A percentile compares a stretch with the other conserved stretches of the same genome.
These are phyloP conservation scores for Periconia digitata DNA, from an alignment of 2,329 filamentous ascomycete species.

Conservation along the genomic window DNA sequence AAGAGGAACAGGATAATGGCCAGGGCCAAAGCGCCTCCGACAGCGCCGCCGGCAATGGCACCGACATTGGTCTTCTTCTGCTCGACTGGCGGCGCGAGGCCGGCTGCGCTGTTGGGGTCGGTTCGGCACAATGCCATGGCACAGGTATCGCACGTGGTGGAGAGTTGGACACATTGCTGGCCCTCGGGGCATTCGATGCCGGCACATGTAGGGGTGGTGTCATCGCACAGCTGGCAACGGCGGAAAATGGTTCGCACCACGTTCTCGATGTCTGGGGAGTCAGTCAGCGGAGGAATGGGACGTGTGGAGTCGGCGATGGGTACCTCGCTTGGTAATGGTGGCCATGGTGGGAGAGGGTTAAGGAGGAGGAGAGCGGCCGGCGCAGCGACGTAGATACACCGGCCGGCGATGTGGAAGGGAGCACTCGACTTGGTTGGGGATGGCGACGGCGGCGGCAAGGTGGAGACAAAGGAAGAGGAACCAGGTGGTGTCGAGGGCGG, in stretches of 20 bases:
- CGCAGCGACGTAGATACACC: slow-evolving; percentile 8
- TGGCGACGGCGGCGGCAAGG: slow-evolving; percentile 4
- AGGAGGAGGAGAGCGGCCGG: slow-evolving; percentile 2
- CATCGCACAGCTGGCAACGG: slow-evolving; percentile 62
- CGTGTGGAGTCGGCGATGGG: background rate
- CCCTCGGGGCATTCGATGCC: slow-evolving; percentile 51
- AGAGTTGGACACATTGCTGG: slow-evolving; percentile 62
- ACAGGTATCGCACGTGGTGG: slow-evolving; percentile 62
- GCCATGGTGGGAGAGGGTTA: slow-evolving; percentile 13
- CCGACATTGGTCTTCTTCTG: slow-evolving; percentile 67
- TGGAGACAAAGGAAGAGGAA: slow-evolving; percentile 6
- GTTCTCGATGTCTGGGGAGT: slow-evolving; percentile 36
- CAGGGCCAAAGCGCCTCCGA: slow-evolving; percentile 79
- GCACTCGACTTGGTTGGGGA: background rate
- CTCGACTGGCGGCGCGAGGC: too few species aligned
- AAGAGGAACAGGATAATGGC: slow-evolving; percentile 76
- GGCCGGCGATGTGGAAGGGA: slow-evolving; percentile 9
- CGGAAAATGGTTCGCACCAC: slow-evolving; percentile 53
- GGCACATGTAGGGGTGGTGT: slow-evolving; percentile 59
- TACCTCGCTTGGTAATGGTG: slow-evolving; percentile 17
- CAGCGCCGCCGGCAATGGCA: slow-evolving; percentile 86
- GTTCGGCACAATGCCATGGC: slow-evolving; percentile 57
- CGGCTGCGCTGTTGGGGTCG: slow-evolving; percentile 35
- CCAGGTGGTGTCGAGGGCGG: background rate
- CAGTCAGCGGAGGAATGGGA: slow-evolving; percentile 3